These are phyloP conservation scores for Colletotrichum abscissum DNA, from an alignment of 2,329 filamentous ascomycete species.

Conservation along the genomic window DNA sequence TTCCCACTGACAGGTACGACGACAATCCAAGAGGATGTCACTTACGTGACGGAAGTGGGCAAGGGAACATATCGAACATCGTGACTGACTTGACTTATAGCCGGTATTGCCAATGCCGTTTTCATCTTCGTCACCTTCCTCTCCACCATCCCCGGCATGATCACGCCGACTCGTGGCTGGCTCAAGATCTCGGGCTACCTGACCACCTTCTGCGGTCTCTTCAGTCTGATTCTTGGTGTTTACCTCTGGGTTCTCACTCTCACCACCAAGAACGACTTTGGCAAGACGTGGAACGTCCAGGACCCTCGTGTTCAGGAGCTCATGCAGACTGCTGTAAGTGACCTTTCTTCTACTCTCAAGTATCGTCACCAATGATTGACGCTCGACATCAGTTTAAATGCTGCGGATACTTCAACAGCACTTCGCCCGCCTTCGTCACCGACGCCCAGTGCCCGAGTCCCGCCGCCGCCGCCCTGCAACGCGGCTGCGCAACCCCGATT, in stretches of 20 bases:
- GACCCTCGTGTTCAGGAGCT: slow-evolving; percentile 69
- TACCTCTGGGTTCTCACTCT: slow-evolving; percentile 81
- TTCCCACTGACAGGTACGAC: slow-evolving; percentile 61
- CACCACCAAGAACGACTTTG: slow-evolving; percentile 72
- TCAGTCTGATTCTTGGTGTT: slow-evolving; percentile 74
- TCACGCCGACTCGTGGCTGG: slow-evolving; percentile 74
- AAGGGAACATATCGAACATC: background rate
- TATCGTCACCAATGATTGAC: slow-evolving; percentile 37
- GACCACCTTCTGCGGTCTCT: slow-evolving; percentile 69
- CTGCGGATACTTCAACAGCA: slow-evolving; percentile 83
- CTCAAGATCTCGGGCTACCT: slow-evolving; percentile 77
- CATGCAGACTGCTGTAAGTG: slow-evolving; percentile 75
- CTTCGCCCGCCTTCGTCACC: slow-evolving; percentile 76
- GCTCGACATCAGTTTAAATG: slow-evolving; percentile 72
- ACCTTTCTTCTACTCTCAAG: background rate
- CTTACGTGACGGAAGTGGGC: background rate
- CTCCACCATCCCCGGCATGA: slow-evolving; percentile 76
- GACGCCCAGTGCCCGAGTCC: slow-evolving; percentile 76
- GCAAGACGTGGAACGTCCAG: slow-evolving; percentile 69
- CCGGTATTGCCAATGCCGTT: slow-evolving; percentile 77
- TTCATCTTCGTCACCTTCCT: slow-evolving; percentile 79
- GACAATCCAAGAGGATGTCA: background rate
- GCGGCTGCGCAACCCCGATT: slow-evolving; percentile 77
- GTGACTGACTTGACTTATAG: slow-evolving; percentile 49
- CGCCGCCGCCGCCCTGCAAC: slow-evolving; percentile 75